Evolutionary conservation across 768 basidiomycete species (phyloP).

Genomic region (Pisolithus microcarpus): DNA sequence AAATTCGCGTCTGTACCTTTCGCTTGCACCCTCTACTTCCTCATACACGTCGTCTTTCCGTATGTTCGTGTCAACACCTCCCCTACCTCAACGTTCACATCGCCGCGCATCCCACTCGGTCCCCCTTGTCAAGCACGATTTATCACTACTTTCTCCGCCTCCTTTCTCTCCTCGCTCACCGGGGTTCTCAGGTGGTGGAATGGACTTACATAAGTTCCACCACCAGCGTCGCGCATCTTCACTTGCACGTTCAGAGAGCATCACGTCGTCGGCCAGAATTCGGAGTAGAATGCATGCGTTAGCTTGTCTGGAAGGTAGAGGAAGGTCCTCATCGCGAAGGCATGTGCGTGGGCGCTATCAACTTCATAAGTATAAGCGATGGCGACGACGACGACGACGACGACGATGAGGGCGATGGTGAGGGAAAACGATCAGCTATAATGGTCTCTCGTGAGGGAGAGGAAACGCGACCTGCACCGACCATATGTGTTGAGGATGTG

Average conservation of each 20-base stretch:
- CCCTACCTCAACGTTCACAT: neutral
- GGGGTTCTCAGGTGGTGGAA: neutral
- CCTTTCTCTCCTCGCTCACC: constrained; percentile 11
- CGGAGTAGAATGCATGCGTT: constrained; percentile 54
- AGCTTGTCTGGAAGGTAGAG: constrained; percentile 56
- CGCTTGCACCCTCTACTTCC: neutral
- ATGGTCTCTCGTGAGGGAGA: neutral
- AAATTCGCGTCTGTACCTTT: neutral
- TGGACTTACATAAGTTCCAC: neutral
- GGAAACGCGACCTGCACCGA: constrained; percentile 6
- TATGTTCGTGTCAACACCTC: neutral
- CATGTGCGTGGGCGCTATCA: constrained; percentile 16
- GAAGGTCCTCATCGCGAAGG: constrained; percentile 2
- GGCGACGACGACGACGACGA: constrained; percentile 45
- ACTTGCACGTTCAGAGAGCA: constrained; percentile 25
- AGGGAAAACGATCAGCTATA: neutral
- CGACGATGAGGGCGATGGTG: neutral
- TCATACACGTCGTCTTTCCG: neutral
- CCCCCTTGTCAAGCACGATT: constrained; percentile 13
- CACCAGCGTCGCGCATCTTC: neutral
- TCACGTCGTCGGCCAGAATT: constrained; percentile 40
- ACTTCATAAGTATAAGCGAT: constrained; percentile 66
- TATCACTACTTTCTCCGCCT: constrained; percentile 4
- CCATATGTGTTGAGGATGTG: constrained; percentile 15
- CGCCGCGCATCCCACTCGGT: constrained; percentile 2